These are phyloP conservation scores for Xerocomus brunneocitrinus DNA, from an alignment of 768 basidiomycete species.

Conservation along the genomic window DNA sequence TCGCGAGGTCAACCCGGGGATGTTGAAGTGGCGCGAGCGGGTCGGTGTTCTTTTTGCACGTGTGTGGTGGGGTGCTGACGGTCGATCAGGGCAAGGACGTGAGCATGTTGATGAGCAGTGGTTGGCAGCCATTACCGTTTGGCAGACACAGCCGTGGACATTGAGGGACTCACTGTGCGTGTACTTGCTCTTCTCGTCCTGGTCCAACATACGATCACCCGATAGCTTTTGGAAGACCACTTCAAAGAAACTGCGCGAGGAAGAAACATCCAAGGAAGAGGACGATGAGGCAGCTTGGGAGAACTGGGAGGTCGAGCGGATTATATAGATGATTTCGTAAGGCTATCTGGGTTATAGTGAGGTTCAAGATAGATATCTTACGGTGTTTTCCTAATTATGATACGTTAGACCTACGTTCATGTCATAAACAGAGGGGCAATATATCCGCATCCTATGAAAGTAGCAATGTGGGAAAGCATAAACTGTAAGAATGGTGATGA, in stretches of 20 bases:
- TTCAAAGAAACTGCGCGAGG: constrained; percentile 63
- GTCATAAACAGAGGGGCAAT: no score
- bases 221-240: constrained; percentile 84
- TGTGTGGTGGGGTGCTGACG: background rate
- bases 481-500: no score
- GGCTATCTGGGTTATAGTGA: no score
- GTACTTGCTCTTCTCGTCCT: background rate
- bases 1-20: constrained; percentile 91
- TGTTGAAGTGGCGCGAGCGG: constrained; percentile 85
- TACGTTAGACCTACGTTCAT: no score
- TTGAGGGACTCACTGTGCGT: constrained; percentile 84
- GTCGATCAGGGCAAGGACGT: constrained; percentile 79
- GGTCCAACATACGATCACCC: background rate
- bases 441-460: no score
- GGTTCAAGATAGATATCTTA: no score
- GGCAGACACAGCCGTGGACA: constrained; percentile 75
- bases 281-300: constrained; percentile 76
- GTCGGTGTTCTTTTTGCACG: constrained; percentile 37
- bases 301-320: constrained; percentile 81
- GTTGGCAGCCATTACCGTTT: constrained; percentile 68
- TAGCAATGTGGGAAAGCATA: no score
- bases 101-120: constrained; percentile 64
- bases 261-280: constrained; percentile 53
- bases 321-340: no score
- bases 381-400: no score